Conservation (phyloP, 257 asterid genomes). For the Lycium barbarum region DNA sequence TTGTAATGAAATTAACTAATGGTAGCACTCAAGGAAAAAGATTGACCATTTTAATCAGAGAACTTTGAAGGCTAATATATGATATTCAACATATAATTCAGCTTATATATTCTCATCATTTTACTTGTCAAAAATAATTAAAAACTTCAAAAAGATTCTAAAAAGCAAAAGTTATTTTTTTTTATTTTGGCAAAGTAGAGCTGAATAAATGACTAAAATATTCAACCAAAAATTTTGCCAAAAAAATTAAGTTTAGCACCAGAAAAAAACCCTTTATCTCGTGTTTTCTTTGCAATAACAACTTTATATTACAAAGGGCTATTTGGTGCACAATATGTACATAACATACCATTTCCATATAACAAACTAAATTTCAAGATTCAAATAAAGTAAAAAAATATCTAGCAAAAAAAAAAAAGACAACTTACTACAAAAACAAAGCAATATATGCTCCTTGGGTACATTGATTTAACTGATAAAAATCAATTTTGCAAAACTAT, state of each 20-base stretch:
- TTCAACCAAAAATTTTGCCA: constrained; percentile 43
- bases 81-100: constrained; percentile 39
- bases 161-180: background rate
- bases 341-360: background rate
- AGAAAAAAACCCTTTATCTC: constrained; percentile 50
- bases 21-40: background rate
- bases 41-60: constrained; percentile 45
- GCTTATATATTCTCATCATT: constrained; percentile 39
- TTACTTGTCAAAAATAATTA: constrained; percentile 21
- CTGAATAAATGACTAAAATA: constrained; percentile 32
- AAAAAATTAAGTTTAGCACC: constrained; percentile 57
- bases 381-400: background rate
- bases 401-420: background rate
- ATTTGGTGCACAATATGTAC: constrained; percentile 49
- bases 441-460: too few species aligned
- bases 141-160: too few species aligned
- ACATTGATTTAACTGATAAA: too few species aligned
- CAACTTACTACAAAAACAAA: too few species aligned
- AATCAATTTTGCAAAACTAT: too few species aligned
- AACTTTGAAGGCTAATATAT: constrained; percentile 48
- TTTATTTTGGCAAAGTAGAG: constrained; percentile 42
- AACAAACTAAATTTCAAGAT: background rate
- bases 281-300: constrained; percentile 59
- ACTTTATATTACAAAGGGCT: constrained; percentile 73
- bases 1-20: too few species aligned